These are phyloP conservation scores for Phytophthora lateralis DNA, from an alignment of 352 stramenopile species.

Conservation along the genomic window DNA sequence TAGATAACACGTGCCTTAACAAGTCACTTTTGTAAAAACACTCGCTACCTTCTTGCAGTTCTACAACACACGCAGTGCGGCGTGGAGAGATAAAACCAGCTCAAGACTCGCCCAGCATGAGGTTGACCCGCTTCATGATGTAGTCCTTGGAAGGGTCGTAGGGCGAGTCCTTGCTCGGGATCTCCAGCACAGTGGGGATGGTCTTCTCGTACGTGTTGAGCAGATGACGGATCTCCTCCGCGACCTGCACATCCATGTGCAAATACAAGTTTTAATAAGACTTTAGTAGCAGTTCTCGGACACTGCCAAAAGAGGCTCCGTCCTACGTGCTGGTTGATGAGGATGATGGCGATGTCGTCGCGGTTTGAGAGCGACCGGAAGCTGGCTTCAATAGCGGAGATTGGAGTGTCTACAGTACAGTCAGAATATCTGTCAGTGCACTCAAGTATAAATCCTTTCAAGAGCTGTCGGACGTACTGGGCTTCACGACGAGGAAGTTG, in stretches of 20 bases:
- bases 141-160: constrained; percentile 99
- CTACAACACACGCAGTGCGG: background rate
- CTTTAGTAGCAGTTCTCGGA: background rate
- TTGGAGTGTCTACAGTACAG: constrained; percentile 71
- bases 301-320: background rate
- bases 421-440: background rate
- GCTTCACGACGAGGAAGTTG: constrained; percentile 98
- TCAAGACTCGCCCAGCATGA: constrained; percentile 88
- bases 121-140: constrained; percentile 98
- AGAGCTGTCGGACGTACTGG: constrained; percentile 59
- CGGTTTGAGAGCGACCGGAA: constrained; percentile 94
- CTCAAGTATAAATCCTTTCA: constrained; percentile 10
- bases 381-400: constrained; percentile 90
- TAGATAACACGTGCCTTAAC: constrained; percentile 27
- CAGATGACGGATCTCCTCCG: constrained; percentile 98
- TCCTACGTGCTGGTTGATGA: constrained; percentile 98
- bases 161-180: constrained; percentile 95
- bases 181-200: constrained; percentile 98
- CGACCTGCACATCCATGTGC: constrained; percentile 61
- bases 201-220: constrained; percentile 98
- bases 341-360: constrained; percentile 98
- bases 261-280: background rate
- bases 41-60: constrained; percentile 12
- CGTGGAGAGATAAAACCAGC: constrained; percentile 6
- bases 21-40: constrained; percentile 16